Base-by-base conservation (phyloP, 164 flowering plant genomes). In the Sextonia rubra region DNA sequence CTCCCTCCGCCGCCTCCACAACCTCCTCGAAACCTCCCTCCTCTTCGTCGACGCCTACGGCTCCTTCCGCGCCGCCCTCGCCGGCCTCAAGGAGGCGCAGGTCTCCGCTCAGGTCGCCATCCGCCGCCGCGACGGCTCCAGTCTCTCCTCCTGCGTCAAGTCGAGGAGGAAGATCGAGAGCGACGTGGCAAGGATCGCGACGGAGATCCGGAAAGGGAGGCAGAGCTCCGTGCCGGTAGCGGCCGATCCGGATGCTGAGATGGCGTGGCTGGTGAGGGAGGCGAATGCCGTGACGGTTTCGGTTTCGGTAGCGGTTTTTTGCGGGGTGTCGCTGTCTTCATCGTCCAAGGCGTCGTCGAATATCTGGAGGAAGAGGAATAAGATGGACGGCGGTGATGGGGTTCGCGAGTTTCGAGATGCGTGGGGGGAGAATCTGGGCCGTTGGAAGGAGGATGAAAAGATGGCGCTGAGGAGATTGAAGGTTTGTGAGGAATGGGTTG, bases 31-130 rank as follows among this genome's bases (percentile, higher is more conserved):
- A 44, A 85, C 86, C 24, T 83, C 84, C 68, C 84, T 94, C 29
- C 80, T 79, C 5, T 86, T 88, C 62, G 87, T 85, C 48, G 98
- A 91, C 77, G 86, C 76, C 20, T 88, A 80, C 71, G 93, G 92
- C 49, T 83, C 81, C 72, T 84, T 94, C 82, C 91, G 81, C 56
- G 73, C 87, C 2, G 66, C 79, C 3, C 63, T 90, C 0, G 47
- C 88, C 32, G 62, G 75, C 0, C 76, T 90, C 12, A 86, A 83
- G 49, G 87, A 90, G 65, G 86, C 83, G 55, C 83, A 83, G 14
- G 78, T 74, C 27, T 79, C 81, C 0, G 90, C 87, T 0, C 89
- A 84, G 70, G 83, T 91, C 29, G 91, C 85, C 0, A 29, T 87
- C 14, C 79, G 96, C 70, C 83, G 81, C 78, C n/a, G 62, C 62